Evolutionary conservation across 2,329 filamentous ascomycete genomes (phyloP).

Genomic region (Exophiala lecanii-corni): DNA sequence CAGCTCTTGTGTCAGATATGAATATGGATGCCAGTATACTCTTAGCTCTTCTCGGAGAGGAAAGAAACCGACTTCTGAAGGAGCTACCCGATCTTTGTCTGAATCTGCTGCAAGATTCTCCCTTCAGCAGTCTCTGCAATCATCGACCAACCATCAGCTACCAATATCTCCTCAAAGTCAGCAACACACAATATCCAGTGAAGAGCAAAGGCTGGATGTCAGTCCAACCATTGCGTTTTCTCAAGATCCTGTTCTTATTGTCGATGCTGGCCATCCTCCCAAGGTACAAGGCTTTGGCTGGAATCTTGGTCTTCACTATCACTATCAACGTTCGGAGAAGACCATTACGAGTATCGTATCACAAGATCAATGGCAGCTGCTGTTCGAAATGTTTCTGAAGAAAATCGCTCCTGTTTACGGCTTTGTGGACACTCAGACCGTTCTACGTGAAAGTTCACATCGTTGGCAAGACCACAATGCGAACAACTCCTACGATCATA

Average conservation of each 20-base stretch:
- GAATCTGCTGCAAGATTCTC: not conserved
- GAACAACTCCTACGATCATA: slow-evolving; percentile 40
- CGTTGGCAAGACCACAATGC: slow-evolving; percentile 27
- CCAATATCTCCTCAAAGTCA: not conserved
- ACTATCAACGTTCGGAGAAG: slow-evolving; percentile 24
- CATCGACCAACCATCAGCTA: not conserved
- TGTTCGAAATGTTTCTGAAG: slow-evolving; percentile 47
- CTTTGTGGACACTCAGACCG: slow-evolving; percentile 42
- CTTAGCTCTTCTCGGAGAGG: not conserved
- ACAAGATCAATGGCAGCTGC: slow-evolving; percentile 43
- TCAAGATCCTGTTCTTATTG: not conserved
- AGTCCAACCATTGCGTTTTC: not conserved
- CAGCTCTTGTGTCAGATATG: slow-evolving; percentile 1
- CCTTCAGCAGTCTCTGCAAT: not conserved
- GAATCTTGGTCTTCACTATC: slow-evolving; percentile 8
- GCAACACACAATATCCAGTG: not conserved
- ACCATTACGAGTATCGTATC: slow-evolving; percentile 46
- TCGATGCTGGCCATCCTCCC: not conserved
- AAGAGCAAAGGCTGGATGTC: not conserved
- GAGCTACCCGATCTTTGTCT: too few relatives aligned
- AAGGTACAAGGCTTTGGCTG: not conserved
- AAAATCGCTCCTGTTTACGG: not conserved
- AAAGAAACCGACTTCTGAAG: not conserved
- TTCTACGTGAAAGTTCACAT: slow-evolving; percentile 50
- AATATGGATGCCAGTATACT: slow-evolving; percentile 3